phyloP scores from a whole-genome alignment of 75 land plant genomes.

The Larix kaempferi region DNA sequence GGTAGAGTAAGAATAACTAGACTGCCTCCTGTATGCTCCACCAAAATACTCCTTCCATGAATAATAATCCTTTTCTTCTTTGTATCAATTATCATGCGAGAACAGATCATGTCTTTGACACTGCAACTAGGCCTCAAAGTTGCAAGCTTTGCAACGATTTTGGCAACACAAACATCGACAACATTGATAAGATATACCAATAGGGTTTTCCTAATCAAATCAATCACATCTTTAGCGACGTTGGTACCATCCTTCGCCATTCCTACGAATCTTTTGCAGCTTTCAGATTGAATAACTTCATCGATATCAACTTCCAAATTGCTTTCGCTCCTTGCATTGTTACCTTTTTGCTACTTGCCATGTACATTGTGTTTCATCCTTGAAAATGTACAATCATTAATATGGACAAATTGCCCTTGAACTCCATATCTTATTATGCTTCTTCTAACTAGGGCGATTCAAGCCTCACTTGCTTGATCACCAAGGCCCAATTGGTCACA shows the following conservation, averaged over 20 bases:
- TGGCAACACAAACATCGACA: constrained; percentile 71
- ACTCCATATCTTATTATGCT: too few relatives aligned
- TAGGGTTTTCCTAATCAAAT: constrained; percentile 63
- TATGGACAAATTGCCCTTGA: too few relatives aligned
- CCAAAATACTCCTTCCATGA: constrained; percentile 85
- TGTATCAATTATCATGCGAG: constrained; percentile 87
- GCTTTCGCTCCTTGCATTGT: too few relatives aligned
- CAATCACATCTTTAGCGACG: too few relatives aligned
- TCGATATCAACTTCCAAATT: too few relatives aligned
- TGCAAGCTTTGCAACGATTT: constrained; percentile 78
- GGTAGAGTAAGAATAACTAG: constrained; percentile 90
- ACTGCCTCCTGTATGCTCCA: constrained; percentile 96
- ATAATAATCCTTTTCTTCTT: constrained; percentile 75
- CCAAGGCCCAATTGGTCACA: constrained; percentile 96
- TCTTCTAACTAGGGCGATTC: too few relatives aligned
- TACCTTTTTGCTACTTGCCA: too few relatives aligned
- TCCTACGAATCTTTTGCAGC: too few relatives aligned
- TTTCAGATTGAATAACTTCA: too few relatives aligned
- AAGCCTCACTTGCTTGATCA: background rate
- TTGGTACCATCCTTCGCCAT: constrained; percentile 4
- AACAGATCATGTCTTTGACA: constrained; percentile 90
- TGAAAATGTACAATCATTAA: too few relatives aligned
- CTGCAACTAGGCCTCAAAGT: constrained; percentile 92
- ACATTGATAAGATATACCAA: constrained; percentile 81
- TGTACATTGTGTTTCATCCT: too few relatives aligned